Conservation (phyloP, 495 filamentous ascomycete species). For the Annulohypoxylon maeteangense region DNA sequence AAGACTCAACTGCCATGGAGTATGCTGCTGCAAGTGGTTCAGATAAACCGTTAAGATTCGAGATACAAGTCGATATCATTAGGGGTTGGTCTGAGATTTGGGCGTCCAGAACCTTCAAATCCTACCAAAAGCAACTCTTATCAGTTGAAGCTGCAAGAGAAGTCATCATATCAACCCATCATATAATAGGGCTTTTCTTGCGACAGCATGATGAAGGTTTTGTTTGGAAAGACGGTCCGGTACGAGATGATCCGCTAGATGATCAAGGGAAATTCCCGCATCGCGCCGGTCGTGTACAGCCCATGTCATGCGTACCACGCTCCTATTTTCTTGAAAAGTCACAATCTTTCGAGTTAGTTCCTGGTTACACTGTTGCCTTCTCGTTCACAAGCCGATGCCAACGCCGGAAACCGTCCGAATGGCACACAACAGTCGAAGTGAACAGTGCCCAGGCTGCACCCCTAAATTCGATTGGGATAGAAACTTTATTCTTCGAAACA, state of each 20-base stretch:
- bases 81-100: slow-evolving; percentile 53
- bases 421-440: slow-evolving; percentile 48
- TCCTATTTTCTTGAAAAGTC: slow-evolving; percentile 55
- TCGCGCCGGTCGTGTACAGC: slow-evolving; percentile 47
- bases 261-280: slow-evolving; percentile 47
- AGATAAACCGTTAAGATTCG: slow-evolving; percentile 56
- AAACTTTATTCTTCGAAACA: slow-evolving; percentile 53
- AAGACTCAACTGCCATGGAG: slow-evolving; percentile 58
- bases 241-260: slow-evolving; percentile 46
- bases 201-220: slow-evolving; percentile 57
- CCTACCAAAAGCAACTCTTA: slow-evolving; percentile 58
- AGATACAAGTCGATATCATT: slow-evolving; percentile 56
- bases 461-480: slow-evolving; percentile 52
- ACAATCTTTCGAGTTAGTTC: slow-evolving; percentile 55
- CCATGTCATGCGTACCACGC: slow-evolving; percentile 53
- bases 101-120: slow-evolving; percentile 56
- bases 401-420: slow-evolving; percentile 44
- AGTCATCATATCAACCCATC: slow-evolving; percentile 55
- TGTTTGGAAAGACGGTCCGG: slow-evolving; percentile 53
- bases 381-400: slow-evolving; percentile 53
- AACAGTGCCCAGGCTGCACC: slow-evolving; percentile 55
- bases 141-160: slow-evolving; percentile 53
- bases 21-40: slow-evolving; percentile 48
- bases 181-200: slow-evolving; percentile 59
- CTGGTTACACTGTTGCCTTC: slow-evolving; percentile 57